These are phyloP conservation scores for Penicillium nucicola DNA, from an alignment of 495 filamentous ascomycete species.

Conservation along the genomic window DNA sequence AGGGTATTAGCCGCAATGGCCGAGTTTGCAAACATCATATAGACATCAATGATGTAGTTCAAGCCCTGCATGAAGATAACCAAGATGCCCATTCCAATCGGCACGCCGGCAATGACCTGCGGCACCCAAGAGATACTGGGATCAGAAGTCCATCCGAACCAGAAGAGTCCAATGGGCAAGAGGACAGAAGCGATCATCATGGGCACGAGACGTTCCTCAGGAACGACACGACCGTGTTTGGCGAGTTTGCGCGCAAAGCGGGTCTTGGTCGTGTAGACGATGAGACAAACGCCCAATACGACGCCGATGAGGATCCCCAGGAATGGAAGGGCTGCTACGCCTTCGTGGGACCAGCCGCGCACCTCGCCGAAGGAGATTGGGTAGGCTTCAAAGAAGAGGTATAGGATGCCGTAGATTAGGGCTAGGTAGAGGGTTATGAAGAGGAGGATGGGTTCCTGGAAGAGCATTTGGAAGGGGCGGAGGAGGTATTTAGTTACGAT, in stretches of 20 bases:
- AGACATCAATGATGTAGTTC: conserved; percentile 65
- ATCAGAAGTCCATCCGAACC: conserved; percentile 61
- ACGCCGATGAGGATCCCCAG: conserved; percentile 57
- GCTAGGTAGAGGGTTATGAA: conserved; percentile 48
- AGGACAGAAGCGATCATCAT: conserved; percentile 56
- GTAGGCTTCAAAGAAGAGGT: conserved; percentile 61
- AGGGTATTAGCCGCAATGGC: conserved; percentile 70
- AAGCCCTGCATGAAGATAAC: conserved; percentile 58
- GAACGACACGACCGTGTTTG: conserved; percentile 48
- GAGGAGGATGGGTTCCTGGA: conserved; percentile 59
- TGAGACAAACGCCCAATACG: conserved; percentile 42
- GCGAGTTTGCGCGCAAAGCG: conserved; percentile 48
- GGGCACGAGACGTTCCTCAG: conserved; percentile 57
- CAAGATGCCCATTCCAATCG: conserved; percentile 53
- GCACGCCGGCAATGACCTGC: conserved; percentile 47
- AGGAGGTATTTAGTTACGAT: conserved; percentile 52
- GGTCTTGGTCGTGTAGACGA: conserved; percentile 49
- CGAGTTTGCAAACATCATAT: conserved; percentile 56
- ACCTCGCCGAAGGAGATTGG: conserved; percentile 54
- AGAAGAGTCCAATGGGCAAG: conserved; percentile 59
- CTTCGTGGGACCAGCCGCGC: conserved; percentile 47
- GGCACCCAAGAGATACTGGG: conserved; percentile 43
- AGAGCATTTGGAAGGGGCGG: conserved; percentile 59
- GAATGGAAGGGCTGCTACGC: conserved; percentile 56
- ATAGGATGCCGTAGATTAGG: conserved; percentile 61